These are phyloP conservation scores for Scenedesmus sp. DNA, from an alignment of 163 green algal species.

Conservation along the genomic window DNA sequence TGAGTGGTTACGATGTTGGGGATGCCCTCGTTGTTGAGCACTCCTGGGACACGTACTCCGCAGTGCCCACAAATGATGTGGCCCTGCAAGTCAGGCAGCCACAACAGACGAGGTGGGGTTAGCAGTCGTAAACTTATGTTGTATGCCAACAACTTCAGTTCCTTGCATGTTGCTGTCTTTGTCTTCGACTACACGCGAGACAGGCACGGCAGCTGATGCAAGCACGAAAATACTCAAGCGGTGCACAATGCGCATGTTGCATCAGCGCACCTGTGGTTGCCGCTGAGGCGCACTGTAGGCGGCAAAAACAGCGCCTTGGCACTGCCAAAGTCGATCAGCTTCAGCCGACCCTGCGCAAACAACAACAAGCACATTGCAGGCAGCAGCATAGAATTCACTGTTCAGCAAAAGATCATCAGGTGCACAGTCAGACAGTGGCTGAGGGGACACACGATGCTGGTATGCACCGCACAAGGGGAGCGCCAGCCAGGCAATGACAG, in stretches of 20 bases:
- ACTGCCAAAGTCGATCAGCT: conserved; percentile 96
- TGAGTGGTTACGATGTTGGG: too few species aligned
- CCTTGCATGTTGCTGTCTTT: not conserved
- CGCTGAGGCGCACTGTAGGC: conserved; percentile 23
- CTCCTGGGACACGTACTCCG: not conserved
- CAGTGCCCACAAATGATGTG: conserved; percentile 3
- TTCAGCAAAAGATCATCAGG: not conserved
- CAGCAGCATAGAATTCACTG: not conserved
- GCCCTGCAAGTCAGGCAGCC: not conserved
- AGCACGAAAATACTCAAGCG: not conserved
- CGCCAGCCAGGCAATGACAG: too few species aligned
- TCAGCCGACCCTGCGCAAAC: conserved; percentile 70
- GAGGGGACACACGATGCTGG: too few species aligned
- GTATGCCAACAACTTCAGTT: too few species aligned
- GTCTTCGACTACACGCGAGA: not conserved
- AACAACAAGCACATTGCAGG: not conserved
- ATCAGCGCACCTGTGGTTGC: conserved; percentile 10
- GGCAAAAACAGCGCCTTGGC: conserved; percentile 74
- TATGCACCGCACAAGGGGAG: too few species aligned
- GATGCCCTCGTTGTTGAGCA: not conserved
- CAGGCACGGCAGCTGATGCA: not conserved
- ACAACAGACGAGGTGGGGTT: not conserved
- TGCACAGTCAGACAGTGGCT: too few species aligned
- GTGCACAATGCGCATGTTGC: not conserved
- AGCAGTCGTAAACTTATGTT: too few species aligned